A percentile compares a stretch with the other conserved stretches of the same genome.
Conservation (phyloP, 192 early-diverging fungal species). For the Backusella westeae region DNA sequence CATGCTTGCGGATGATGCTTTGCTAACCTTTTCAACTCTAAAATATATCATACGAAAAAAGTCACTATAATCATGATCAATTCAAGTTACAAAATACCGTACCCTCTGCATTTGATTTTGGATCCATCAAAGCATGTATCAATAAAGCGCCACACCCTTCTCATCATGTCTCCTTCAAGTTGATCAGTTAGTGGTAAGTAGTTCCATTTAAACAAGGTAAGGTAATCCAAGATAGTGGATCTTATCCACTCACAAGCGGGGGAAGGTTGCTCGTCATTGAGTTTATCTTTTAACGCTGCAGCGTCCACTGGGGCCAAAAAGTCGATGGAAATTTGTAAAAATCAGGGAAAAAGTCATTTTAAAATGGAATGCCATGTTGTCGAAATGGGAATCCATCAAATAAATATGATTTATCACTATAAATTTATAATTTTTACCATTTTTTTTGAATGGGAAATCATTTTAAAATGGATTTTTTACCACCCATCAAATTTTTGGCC, state of each 20-base stretch:
- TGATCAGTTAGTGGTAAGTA: conserved; percentile 12
- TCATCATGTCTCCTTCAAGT: conserved; percentile 12
- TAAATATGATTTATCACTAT: no score
- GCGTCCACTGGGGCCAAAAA: no score
- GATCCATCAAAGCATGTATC: conserved; percentile 1
- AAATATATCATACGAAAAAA: neutral
- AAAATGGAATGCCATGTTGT: no score
- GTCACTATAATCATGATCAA: neutral
- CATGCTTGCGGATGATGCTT: neutral
- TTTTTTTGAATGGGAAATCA: no score
- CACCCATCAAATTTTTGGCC: no score
- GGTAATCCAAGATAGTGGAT: neutral
- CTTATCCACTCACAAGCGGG: conserved; percentile 6
- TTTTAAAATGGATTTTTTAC: no score
- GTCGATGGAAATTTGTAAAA: no score
- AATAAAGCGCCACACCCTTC: neutral
- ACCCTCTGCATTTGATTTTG: conserved; percentile 12
- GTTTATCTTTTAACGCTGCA: neutral
- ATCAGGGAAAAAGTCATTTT: no score
- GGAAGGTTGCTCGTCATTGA: neutral
- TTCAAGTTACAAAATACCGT: neutral
- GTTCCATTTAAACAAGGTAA: neutral
- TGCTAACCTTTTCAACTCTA: neutral
- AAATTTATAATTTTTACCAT: no score
- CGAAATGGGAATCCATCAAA: no score